Evolutionary conservation across 2,329 filamentous ascomycete genomes (phyloP), one percentile per base, ranked within the genome.

Genomic region (Pseudogymnoascus sp.): DNA sequence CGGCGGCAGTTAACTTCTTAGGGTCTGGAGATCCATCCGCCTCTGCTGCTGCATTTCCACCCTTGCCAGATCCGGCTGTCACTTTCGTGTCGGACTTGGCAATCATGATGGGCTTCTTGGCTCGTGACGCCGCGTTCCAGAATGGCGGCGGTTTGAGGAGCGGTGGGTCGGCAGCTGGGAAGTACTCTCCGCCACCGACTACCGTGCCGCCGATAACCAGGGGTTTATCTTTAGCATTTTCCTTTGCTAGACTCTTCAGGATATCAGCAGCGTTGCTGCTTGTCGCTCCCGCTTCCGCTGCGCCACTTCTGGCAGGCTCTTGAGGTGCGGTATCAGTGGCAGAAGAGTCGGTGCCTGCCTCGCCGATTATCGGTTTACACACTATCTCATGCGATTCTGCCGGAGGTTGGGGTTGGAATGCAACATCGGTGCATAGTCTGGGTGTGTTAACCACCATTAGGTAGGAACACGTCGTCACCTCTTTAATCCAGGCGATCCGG

Each of bases 361-460:
- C 48, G 29, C 48, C 48, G 9, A 33, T 55, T 31, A 55, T 55
- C 1, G 48, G 48, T n/a, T 33, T 55, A 18, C 48, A 55, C 48
- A 55, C 9, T 31, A 55, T 55, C 48, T 55, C 48, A 12, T 33
- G 48, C n/a, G 48, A 18, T 18, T 55, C 48, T 6, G 48, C 29
- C 12, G 29, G 27, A 29, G 48, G 9, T 12, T 55, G 48, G 6
- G 48, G 48, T 33, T 55, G 48, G 70, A 90, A 90, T 1, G 87
- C 87, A n/a, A 87, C 80, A 67, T 90, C 87, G 71, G 86, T 84
- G 73, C 87, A 90, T n/a, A 90, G 80, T 8, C 87, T 81, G 0
- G 87, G 85, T 0, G 87, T 90, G 70, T 90, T 85, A 61, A 90
- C 82, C 7, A 89, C 82, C 86, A 90, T 88, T 42, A 89, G 75